phyloP scores from a whole-genome alignment of 202 grass and related monocot species.

The Sporobolus alterniflorus region DNA sequence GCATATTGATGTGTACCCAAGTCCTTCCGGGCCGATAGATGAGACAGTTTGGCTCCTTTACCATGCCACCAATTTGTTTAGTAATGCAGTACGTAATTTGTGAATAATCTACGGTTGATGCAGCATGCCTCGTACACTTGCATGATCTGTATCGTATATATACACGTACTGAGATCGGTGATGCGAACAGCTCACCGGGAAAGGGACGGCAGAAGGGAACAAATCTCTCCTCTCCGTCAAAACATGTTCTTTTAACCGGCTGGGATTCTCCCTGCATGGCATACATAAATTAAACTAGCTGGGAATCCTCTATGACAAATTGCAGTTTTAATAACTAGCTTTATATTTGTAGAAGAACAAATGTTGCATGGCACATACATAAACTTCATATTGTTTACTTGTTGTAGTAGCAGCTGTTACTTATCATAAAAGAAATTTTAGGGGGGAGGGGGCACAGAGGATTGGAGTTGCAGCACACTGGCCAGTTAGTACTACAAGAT shows the following conservation, averaged over 20 bases:
- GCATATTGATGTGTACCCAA: neutral
- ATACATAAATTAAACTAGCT: no score
- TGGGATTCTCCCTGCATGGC: neutral
- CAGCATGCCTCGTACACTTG: conserved; percentile 22
- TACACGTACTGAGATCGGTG: neutral
- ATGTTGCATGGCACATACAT: neutral
- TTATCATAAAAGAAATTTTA: no score
- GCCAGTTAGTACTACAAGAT: no score
- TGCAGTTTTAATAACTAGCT: neutral
- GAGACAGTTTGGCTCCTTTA: conserved; percentile 10
- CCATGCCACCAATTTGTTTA: no score
- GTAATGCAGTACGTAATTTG: no score
- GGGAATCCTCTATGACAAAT: neutral
- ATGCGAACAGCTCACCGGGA: conserved; percentile 24
- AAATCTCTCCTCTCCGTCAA: neutral
- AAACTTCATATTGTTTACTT: neutral
- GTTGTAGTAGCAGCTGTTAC: no score
- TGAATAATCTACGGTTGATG: neutral
- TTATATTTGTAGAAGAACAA: neutral
- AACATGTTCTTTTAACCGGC: neutral
- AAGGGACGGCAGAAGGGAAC: conserved; percentile 21
- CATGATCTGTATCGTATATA: neutral
- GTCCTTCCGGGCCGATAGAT: neutral
- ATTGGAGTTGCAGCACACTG: no score
- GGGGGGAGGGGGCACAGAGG: no score